Evolutionary conservation across 495 filamentous ascomycete species (phyloP).

Genomic region (Polyplosphaeria fusca): DNA sequence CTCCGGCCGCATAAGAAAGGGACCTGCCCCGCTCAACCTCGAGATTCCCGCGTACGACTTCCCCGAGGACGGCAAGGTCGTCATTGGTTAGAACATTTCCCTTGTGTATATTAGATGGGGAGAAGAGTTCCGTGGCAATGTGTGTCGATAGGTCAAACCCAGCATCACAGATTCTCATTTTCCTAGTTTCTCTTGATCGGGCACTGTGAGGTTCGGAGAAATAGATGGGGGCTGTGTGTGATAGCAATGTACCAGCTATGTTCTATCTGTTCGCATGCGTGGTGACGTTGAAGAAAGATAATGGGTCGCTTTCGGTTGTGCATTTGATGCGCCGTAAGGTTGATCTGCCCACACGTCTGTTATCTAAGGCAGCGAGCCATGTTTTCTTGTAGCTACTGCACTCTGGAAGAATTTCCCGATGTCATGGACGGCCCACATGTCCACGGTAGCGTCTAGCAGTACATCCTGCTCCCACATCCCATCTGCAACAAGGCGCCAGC

Average conservation of each 20-base stretch:
- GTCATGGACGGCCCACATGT: no score
- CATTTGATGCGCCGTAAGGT: no score
- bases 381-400: no score
- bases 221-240: conserved; percentile 17
- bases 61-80: conserved; percentile 41
- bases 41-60: conserved; percentile 84
- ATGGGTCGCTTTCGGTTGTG: no score
- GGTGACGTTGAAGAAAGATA: no score
- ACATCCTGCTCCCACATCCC: no score
- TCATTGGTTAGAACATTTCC: conserved; percentile 42
- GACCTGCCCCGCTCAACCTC: conserved; percentile 93
- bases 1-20: conserved; percentile 92
- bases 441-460: no score
- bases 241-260: conserved; percentile 27
- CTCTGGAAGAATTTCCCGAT: no score
- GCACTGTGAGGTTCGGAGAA: no score
- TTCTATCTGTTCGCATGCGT: not conserved
- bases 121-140: not conserved
- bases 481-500: no score
- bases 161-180: conserved; percentile 8
- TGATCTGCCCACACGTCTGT: no score
- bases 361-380: no score
- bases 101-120: conserved; percentile 24
- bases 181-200: not conserved
- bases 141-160: conserved; percentile 25